phyloP scores from a whole-genome alignment of 2,329 filamentous ascomycete species.

The Cladosporium cucumerinum region DNA sequence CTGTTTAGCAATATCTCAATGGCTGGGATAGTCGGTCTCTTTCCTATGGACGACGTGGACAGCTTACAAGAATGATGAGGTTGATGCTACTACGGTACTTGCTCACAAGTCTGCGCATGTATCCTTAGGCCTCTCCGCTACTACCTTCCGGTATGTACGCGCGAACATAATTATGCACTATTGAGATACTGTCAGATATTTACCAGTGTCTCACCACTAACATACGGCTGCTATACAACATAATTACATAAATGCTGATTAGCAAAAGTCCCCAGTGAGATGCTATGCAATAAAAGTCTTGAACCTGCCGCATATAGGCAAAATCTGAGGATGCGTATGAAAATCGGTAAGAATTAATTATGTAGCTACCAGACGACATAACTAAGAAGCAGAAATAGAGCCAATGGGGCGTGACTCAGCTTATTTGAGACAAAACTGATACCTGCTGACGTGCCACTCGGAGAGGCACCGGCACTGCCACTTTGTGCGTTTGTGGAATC shows the following conservation, averaged over 20 bases:
- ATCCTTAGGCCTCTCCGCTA: background rate
- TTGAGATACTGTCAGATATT: background rate
- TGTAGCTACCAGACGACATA: background rate
- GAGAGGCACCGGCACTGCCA: background rate
- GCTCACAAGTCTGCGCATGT: background rate
- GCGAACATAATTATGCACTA: background rate
- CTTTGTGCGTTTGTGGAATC: background rate
- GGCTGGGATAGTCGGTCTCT: background rate
- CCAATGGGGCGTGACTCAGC: background rate
- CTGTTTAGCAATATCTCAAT: background rate
- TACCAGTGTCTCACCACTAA: background rate
- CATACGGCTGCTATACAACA: background rate
- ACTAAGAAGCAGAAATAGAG: background rate
- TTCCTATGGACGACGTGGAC: background rate
- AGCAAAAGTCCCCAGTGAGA: background rate
- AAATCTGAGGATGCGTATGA: background rate
- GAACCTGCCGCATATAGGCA: background rate
- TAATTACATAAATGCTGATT: background rate
- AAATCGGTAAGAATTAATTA: background rate
- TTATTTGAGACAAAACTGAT: background rate
- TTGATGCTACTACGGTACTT: background rate
- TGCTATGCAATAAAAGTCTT: background rate
- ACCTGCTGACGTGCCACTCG: background rate
- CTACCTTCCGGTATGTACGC: background rate
- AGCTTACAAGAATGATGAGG: background rate